phyloP scores from a whole-genome alignment of 208 protist species.

The Leishmania arabica region DNA sequence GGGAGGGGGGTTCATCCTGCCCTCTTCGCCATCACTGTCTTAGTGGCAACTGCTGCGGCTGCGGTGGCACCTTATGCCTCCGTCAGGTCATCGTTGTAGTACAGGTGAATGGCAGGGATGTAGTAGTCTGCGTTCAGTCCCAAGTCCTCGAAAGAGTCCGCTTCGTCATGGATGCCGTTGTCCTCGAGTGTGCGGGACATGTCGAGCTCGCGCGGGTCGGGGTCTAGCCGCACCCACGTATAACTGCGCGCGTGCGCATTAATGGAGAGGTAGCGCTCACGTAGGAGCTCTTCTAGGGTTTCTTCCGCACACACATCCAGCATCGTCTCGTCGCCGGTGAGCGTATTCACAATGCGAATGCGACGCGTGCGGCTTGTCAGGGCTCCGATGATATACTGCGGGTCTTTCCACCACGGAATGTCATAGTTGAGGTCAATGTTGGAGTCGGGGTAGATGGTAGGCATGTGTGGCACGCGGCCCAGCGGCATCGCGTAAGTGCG shows the following conservation, averaged over 20 bases:
- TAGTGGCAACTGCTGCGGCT: not conserved
- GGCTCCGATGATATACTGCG: conserved; percentile 80
- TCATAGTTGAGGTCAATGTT: conserved; percentile 86
- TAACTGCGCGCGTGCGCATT: conserved; percentile 94
- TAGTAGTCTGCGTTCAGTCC: conserved; percentile 93
- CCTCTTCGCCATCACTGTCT: not conserved
- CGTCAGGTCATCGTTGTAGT: conserved; percentile 95
- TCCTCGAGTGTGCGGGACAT: conserved; percentile 90
- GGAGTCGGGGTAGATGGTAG: conserved; percentile 79
- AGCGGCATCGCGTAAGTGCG: conserved; percentile 86
- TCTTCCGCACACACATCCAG: conserved; percentile 94
- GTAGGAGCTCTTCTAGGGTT: conserved; percentile 89
- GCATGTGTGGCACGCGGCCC: conserved; percentile 90
- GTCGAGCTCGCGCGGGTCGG: conserved; percentile 77
- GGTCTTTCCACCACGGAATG: conserved; percentile 92
- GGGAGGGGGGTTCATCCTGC: not conserved
- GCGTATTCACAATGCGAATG: conserved; percentile 92
- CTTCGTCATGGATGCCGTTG: conserved; percentile 92
- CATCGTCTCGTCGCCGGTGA: conserved; percentile 84
- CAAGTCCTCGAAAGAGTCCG: conserved; percentile 86
- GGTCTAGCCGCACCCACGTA: conserved; percentile 91
- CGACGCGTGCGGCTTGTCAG: conserved; percentile 89
- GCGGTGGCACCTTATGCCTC: conserved; percentile 44
- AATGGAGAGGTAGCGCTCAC: conserved; percentile 82
- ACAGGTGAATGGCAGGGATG: conserved; percentile 92